These are phyloP conservation scores for Populus deltoides DNA, from an alignment of 345 rosid species.

Conservation along the genomic window DNA sequence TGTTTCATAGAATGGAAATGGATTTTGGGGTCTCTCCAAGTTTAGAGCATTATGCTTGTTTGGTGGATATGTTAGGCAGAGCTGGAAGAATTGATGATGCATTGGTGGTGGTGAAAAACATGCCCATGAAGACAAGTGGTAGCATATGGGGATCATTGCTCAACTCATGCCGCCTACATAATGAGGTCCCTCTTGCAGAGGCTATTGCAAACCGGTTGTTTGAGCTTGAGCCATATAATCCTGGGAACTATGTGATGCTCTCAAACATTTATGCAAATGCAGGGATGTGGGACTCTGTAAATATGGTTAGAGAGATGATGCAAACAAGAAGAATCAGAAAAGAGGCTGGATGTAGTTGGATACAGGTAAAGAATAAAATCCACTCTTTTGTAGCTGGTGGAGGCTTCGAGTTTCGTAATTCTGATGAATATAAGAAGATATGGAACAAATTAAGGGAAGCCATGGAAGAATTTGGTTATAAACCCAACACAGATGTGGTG, in stretches of 20 bases:
- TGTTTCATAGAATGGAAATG: constrained; percentile 39
- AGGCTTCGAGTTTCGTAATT: constrained; percentile 13
- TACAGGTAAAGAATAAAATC: constrained; percentile 29
- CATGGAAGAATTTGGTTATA: constrained; percentile 31
- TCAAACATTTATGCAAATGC: constrained; percentile 62
- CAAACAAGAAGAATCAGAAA: constrained; percentile 25
- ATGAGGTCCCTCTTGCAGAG: constrained; percentile 26
- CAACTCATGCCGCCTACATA: constrained; percentile 46
- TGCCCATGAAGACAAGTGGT: constrained; percentile 53
- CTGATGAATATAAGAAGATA: constrained; percentile 24
- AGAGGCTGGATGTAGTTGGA: constrained; percentile 47
- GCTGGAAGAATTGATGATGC: constrained; percentile 51
- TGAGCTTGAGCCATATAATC: constrained; percentile 50
- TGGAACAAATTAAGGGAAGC: constrained; percentile 20
- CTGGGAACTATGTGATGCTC: constrained; percentile 58
- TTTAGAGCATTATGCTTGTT: constrained; percentile 57
- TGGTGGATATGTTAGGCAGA: constrained; percentile 57
- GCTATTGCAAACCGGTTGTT: constrained; percentile 42
- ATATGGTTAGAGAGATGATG: constrained; percentile 40
- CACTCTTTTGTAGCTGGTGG: constrained; percentile 25
- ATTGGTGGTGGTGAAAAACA: constrained; percentile 34
- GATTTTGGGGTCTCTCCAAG: constrained; percentile 38
- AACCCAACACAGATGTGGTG: constrained; percentile 32
- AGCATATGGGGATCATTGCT: constrained; percentile 61
- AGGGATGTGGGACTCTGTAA: constrained; percentile 56